Percentiles rank a stretch among this genome's conserved stretches.
These are phyloP conservation scores for Termitomyces sp. DNA, from an alignment of 768 basidiomycete genomes.

Conservation along the genomic window DNA sequence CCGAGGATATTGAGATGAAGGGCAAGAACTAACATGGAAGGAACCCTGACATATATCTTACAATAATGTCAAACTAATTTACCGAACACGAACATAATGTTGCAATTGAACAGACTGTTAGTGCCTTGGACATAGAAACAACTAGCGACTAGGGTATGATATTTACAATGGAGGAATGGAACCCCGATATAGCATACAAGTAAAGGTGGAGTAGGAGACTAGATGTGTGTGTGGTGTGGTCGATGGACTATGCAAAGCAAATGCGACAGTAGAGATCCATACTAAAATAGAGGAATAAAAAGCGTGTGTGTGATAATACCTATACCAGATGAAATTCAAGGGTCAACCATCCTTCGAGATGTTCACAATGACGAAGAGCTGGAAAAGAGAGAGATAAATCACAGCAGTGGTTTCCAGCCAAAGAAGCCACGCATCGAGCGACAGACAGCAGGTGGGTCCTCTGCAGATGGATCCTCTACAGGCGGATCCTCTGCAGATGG, in stretches of 20 bases:
- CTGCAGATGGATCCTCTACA: constrained; percentile 14
- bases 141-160: background rate
- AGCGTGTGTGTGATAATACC: background rate
- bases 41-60: background rate
- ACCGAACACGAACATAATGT: background rate
- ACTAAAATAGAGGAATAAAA: background rate
- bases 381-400: background rate
- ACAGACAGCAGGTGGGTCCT: constrained; percentile 27
- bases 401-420: constrained; percentile 36
- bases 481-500: constrained; percentile 11
- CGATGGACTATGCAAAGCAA: constrained; percentile 6
- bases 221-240: background rate
- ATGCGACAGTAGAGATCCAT: constrained; percentile 6
- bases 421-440: constrained; percentile 56
- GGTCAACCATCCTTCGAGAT: background rate
- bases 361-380: background rate
- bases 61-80: background rate
- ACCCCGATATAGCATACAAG: background rate
- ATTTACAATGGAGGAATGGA: background rate
- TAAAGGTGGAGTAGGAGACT: background rate
- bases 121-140: background rate
- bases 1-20: constrained; percentile 3
- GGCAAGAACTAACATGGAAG: background rate
- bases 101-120: background rate
- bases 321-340: background rate